Base-by-base conservation (phyloP, 2,329 filamentous ascomycete species). In the Colletotrichum paranaense region DNA sequence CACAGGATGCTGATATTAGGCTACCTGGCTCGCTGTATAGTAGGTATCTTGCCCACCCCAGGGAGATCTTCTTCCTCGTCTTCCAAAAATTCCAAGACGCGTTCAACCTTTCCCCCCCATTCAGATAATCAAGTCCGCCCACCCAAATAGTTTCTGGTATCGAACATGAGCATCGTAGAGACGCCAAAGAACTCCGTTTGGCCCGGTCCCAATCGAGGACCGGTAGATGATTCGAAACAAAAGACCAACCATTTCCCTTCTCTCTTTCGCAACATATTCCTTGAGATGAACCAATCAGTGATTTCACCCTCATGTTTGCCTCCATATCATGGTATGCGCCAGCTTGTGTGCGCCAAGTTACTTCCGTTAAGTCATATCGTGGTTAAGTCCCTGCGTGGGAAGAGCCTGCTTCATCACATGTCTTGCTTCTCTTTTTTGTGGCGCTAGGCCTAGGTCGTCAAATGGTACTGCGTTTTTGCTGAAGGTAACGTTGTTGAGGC, bases 151-250 rank as follows among this genome's bases (percentile, higher is more conserved):
- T 74, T 68, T 68, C 72, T 74, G 72, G 72, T 74, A 74, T 74
- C 72, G 72, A 74, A 74, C 72, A 74, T 74, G 72, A 74, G 68
- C 72, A 74, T 72, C 72, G 72, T 72, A 59, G 60, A 60, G 71
- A 72, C 72, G 68, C 72, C 72, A 74, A 72, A 74, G 62, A 72
- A 74, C 72, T 74, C 72, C 72, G 69, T 38, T 72, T 28, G 65
- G 56, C 57, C 60, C 49, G 8, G 12, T 35, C 46, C 62, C 62
- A 32, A 38, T 16, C 52, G 8, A 55, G 30, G 57, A 67, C 59
- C 52, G 60, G 60, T 65, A 65, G 60, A 60, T 72, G 66, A 49
- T 60, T 64, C 56, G 12, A 60, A 62, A 71, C 38, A 49, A 65
- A 65, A 73, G 65, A 38, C 57, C 57, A 58, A 68, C 62, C 71